Evolutionary conservation across 2,329 filamentous ascomycete species (phyloP), one percentile per base, ranked within the genome.

Genomic region (Penicillium sp.): DNA sequence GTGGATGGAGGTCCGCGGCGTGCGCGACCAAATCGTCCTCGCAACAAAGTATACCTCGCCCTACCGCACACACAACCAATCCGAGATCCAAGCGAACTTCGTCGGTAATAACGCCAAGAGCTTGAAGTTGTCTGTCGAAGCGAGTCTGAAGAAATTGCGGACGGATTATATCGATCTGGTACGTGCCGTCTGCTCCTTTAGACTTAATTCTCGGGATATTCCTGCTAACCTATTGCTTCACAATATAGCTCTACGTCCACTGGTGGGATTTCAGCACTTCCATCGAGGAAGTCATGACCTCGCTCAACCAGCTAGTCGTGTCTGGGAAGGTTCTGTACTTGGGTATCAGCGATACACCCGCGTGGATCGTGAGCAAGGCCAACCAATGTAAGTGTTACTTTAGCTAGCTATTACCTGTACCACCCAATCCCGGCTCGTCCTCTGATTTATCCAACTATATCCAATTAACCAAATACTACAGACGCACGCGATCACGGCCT

Each of bases 401-500:
- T n/a, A 43, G 19, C 19, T 3, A 15, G 13, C n/a, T 26, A 13
- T 31, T 10, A 8, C 8, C 6, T 19, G 17, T 19, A 19, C 17
- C 17, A 3, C 17, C 13, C 13, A 31, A 3, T 2, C 6, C 13
- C 6, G 13, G 13, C 6, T 6, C 13, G 15, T 15, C 7, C 24
- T 26, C 26, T 26, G 8, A 26, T 26, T 26, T 1, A 26, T 26
- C 26, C 26, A 26, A 26, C 26, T 26, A 3, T 26, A 13, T 1
- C 29, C 13, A 32, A 32, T 32, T 32, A 32, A 32, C 29, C 29
- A 13, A 28, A 10, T 19, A 8, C 51, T 52, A 54, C 50, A 51
- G 61, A 88, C 61, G 87, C 86, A 6, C 77, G 82, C 37, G 76
- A 80, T 54, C 79, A 88, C 54, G 83, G 82, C n/a, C 74, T 88